phyloP scores from a whole-genome alignment of 768 basidiomycete genomes.

The Mrakia gelida region DNA sequence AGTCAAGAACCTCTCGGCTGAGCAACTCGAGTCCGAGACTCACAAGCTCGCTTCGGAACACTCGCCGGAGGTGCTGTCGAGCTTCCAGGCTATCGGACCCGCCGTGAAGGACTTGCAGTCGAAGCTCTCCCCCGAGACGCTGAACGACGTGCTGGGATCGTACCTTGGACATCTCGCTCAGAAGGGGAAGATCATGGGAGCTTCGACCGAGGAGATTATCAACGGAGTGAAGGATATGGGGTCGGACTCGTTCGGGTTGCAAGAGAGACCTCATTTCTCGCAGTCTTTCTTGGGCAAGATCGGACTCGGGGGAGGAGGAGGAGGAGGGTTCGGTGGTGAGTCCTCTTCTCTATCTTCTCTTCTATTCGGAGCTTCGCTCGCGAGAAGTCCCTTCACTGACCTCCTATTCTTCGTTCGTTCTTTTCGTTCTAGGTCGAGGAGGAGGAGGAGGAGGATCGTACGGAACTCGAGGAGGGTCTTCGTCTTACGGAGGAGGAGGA shows the following conservation, averaged over 20 bases:
- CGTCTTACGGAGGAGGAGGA: neutral
- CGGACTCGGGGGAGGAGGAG: conserved; percentile 16
- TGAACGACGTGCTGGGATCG: conserved; percentile 62
- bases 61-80: neutral
- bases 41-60: conserved; percentile 34
- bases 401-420: too few species aligned
- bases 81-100: conserved; percentile 37
- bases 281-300: conserved; percentile 50
- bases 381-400: neutral
- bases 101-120: conserved; percentile 41
- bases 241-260: conserved; percentile 54
- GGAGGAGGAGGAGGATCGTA: conserved; percentile 15
- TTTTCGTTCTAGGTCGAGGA: neutral
- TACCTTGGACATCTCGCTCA: conserved; percentile 68
- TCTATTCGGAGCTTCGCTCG: too few species aligned
- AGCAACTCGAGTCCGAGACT: conserved; percentile 52
- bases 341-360: neutral
- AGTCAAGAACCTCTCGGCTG: conserved; percentile 56
- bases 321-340: neutral
- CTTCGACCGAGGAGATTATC: conserved; percentile 50
- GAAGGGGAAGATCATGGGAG: conserved; percentile 52
- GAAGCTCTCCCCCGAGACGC: conserved; percentile 50
- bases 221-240: conserved; percentile 63
- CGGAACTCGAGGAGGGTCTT: neutral
- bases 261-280: conserved; percentile 54